A percentile compares a stretch with the other conserved stretches of the same genome.
These are phyloP conservation scores for Scheffersomyces coipomensis DNA, from an alignment of 805 yeast genomes.

Conservation along the genomic window DNA sequence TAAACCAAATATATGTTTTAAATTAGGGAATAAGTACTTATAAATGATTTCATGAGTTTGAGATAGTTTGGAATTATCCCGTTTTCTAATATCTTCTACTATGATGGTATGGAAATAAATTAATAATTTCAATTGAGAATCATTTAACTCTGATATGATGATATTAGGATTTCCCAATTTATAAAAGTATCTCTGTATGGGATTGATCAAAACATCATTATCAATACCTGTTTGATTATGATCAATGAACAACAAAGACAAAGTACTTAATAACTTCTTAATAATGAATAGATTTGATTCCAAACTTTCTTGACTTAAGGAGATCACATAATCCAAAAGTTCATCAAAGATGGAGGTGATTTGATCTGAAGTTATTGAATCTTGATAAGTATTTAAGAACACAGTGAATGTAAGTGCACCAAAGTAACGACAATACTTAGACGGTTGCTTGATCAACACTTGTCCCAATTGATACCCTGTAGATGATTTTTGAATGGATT, in stretches of 20 bases:
- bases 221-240: conserved; percentile 36
- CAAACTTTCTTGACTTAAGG: conserved; percentile 5
- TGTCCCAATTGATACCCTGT: conserved; percentile 61
- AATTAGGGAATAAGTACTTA: conserved; percentile 26
- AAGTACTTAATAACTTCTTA: conserved; percentile 56
- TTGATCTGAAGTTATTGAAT: conserved; percentile 7
- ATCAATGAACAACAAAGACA: conserved; percentile 47
- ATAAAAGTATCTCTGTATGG: conserved; percentile 1
- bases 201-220: conserved; percentile 28
- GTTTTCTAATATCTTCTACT: conserved; percentile 50
- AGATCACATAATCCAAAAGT: conserved; percentile 2
- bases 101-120: conserved; percentile 43
- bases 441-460: conserved; percentile 39
- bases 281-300: conserved; percentile 38
- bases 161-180: neutral
- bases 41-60: conserved; percentile 40
- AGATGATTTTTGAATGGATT: conserved; percentile 53
- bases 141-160: conserved; percentile 3
- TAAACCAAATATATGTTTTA: conserved; percentile 14
- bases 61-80: conserved; percentile 15
- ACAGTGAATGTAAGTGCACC: conserved; percentile 83
- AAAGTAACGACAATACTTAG: conserved; percentile 60
- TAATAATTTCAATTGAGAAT: conserved; percentile 15
- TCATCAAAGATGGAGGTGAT: conserved; percentile 11
- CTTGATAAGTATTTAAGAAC: conserved; percentile 36